Evolutionary conservation across 2,329 filamentous ascomycete genomes (phyloP), one percentile per base, ranked within the genome.

Genomic region (Clonostachys rosea): DNA sequence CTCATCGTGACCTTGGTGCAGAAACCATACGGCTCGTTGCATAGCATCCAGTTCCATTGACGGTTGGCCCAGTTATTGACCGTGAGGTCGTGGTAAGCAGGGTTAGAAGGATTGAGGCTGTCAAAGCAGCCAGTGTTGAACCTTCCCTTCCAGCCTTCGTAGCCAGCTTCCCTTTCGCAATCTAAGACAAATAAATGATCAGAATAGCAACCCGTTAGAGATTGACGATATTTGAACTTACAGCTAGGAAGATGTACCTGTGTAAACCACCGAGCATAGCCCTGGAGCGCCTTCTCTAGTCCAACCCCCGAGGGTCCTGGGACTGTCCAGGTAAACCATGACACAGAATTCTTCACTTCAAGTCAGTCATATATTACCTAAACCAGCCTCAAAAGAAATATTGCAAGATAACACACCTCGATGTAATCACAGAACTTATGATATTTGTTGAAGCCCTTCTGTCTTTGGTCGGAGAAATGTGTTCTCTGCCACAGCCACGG

Each of bases 11-110:
- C 7, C 8, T 10, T 5, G 20, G n/a, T 12, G 39, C 13, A 40
- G 6, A 16, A 17, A 4, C 73, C n/a, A 40, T 52, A 58, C 55
- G 81, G 79, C 59, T 84, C 78, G 56, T 84, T 84, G 68, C 82
- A 84, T 2, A 73, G 67, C 61, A 83, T 71, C 80, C 81, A 85
- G 8, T 68, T 59, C 79, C 79, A 85, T 51, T 81, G 76, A 0
- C 78, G 63, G 52, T 77, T 68, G 17, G 65, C 54, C 0, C 55
- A 46, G 56, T 83, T 83, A 43, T 52, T 52, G 6, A 76, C 63
- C 2, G 62, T 65, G 16, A 57, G 61, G 57, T 84, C 76, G 5
- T 71, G 76, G 61, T 68, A 84, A 3, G 76, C 52, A 0, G 72
- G 66, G 50, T 66, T 78, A n/a, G 63, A 66, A 6, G 65, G 51